Evolutionary conservation across 2,329 filamentous ascomycete species (phyloP).

Genomic region (Diaporthe sp.): DNA sequence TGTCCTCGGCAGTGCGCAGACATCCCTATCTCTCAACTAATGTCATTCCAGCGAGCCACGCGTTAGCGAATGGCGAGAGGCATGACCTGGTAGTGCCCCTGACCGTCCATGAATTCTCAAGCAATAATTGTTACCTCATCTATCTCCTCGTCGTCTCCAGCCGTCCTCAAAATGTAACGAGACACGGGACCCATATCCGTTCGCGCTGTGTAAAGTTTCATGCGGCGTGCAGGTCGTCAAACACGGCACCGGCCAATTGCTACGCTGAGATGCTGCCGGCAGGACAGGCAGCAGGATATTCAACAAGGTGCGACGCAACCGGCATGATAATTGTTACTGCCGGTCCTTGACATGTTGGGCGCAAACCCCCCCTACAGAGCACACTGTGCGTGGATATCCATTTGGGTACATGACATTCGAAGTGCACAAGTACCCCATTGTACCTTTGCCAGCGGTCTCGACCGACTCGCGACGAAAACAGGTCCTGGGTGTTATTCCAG

Average conservation of each 20-base stretch:
- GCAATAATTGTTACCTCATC: not conserved
- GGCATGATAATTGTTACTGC: not conserved
- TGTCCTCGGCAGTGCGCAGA: not conserved
- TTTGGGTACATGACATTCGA: not conserved
- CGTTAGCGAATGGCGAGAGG: not conserved
- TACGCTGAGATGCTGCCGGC: slow-evolving; percentile 1
- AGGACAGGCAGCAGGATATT: slow-evolving; percentile 28
- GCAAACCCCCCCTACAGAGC: not conserved
- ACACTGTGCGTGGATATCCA: not conserved
- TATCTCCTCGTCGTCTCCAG: not conserved
- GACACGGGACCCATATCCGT: not conserved
- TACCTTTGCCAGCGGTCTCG: not conserved
- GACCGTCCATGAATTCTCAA: not conserved
- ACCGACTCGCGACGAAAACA: no score
- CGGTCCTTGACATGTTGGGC: not conserved
- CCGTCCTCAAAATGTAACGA: not conserved
- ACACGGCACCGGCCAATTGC: not conserved
- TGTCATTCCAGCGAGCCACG: not conserved
- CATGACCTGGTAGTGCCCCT: not conserved
- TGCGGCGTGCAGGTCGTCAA: slow-evolving; percentile 13
- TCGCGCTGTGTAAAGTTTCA: not conserved
- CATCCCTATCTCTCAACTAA: not conserved
- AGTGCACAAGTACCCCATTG: not conserved
- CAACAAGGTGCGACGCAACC: not conserved
- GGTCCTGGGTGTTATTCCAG: not conserved